Evolutionary conservation across 257 asterid genomes (phyloP).

Genomic region (Rauvolfia tetraphylla): DNA sequence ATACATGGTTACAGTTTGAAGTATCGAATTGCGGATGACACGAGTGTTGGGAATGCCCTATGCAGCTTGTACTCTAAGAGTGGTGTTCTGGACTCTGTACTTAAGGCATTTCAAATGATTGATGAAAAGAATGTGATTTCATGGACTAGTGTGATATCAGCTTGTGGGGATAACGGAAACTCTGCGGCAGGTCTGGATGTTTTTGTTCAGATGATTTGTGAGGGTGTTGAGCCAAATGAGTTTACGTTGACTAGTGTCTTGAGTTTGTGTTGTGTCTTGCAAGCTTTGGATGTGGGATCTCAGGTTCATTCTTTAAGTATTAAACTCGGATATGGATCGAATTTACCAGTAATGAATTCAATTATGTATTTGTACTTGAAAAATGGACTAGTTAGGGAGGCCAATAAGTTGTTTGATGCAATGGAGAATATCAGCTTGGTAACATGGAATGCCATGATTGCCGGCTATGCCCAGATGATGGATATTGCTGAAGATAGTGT

Average conservation of each 20-base stretch:
- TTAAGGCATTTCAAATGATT: conserved; percentile 52
- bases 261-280: conserved; percentile 70
- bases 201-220: conserved; percentile 61
- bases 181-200: conserved; percentile 58
- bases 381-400: conserved; percentile 54
- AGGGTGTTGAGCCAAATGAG: conserved; percentile 65
- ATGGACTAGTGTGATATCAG: conserved; percentile 72
- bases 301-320: conserved; percentile 70
- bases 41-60: conserved; percentile 73
- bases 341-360: conserved; percentile 48
- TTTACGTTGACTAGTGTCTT: conserved; percentile 64
- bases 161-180: conserved; percentile 76
- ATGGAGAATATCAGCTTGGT: conserved; percentile 52
- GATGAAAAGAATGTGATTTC: conserved; percentile 75
- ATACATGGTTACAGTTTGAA: conserved; percentile 70
- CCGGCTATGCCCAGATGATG: conserved; percentile 73
- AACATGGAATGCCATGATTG: conserved; percentile 91
- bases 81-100: conserved; percentile 49
- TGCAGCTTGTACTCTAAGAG: conserved; percentile 74
- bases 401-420: conserved; percentile 67
- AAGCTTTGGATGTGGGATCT: conserved; percentile 53
- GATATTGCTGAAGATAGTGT: conserved; percentile 44
- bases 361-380: conserved; percentile 83
- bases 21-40: conserved; percentile 45
- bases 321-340: conserved; percentile 58